Evolutionary conservation across 148 eudicot genomes (phyloP), one percentile per base, ranked within the genome.

Genomic region (Rhododendron ferrugineum): DNA sequence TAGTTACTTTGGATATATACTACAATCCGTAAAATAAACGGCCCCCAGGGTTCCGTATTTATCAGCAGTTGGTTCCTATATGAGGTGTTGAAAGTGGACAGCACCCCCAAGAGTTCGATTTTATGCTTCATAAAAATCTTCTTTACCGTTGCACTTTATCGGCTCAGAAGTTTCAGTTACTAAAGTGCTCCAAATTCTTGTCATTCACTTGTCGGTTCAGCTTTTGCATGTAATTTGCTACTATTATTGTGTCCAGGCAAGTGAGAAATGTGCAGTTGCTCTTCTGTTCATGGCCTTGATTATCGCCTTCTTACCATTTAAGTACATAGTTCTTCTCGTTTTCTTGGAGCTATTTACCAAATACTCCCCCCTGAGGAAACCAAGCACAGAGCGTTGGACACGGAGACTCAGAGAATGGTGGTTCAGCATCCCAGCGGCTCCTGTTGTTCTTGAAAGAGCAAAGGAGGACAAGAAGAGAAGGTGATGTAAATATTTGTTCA

Each of bases 351-450:
- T 85, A 37, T 96, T 93, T 86, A 94, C 97, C 3, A 89, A 90
- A 89, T 94, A 94, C 87, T 93, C 99, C 18, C 95, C 99, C 20
- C 40, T 86, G n/a, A 90, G 99, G 85, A 94, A 80, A 91, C 89
- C 90, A 30, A 89, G 86, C 86, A 92, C 99, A 0, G 99, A 96
- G 87, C 93, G 92, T 88, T 90, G 86, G 88, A 88, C 87, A 62
- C 91, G 99, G 85, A 90, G 99, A 83, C 50, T 95, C 47, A 90
- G 93, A 86, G 99, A 94, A 83, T 96, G 99, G 98, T 96, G 98
- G 99, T 96, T 95, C 85, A 95, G 99, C 85, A 93, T 96, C 83
- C 99, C 99, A 4, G 98, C 95, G 2, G 98, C 99, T 83, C 99
- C 98, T 3, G 98, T 96, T 34, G 75, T 92, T 46, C 94, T 96